Conservation (phyloP, 495 filamentous ascomycete species). For the Bryoglossum gracile region DNA sequence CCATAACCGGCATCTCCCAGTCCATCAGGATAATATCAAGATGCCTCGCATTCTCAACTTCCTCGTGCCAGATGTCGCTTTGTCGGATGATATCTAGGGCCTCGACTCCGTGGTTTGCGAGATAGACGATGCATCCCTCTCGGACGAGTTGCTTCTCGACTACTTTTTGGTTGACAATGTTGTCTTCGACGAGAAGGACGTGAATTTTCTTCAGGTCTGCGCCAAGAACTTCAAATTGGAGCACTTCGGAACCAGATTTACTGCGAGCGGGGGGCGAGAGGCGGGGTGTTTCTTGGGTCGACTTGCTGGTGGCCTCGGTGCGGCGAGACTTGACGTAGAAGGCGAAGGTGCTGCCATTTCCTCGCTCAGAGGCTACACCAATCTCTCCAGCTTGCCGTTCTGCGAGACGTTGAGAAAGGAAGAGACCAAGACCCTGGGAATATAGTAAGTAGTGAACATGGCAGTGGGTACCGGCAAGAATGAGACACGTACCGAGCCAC, state of each 20-base stretch:
- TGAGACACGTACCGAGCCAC: slow-evolving; percentile 55
- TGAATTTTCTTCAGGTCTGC: slow-evolving; percentile 12
- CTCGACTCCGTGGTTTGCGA: slow-evolving; percentile 70
- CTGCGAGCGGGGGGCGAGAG: background rate
- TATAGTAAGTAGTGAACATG: too few species aligned
- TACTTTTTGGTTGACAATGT: slow-evolving; percentile 67
- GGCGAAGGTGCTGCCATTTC: slow-evolving; percentile 71
- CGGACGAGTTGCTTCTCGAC: slow-evolving; percentile 56
- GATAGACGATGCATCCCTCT: slow-evolving; percentile 54
- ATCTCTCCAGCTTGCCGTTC: slow-evolving; percentile 79
- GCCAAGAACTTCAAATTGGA: background rate
- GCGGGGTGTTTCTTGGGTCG: background rate
- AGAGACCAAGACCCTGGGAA: slow-evolving; percentile 61
- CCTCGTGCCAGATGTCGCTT: slow-evolving; percentile 14
- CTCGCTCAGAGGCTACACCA: slow-evolving; percentile 62
- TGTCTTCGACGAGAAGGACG: slow-evolving; percentile 38
- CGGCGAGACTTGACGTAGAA: slow-evolving; percentile 56
- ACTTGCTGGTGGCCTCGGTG: background rate
- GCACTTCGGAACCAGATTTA: background rate
- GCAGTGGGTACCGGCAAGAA: too few species aligned
- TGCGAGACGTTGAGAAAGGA: slow-evolving; percentile 68
- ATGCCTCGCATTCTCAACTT: slow-evolving; percentile 17
- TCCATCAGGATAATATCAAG: slow-evolving; percentile 75
- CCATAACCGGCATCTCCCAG: slow-evolving; percentile 84
- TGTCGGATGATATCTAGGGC: slow-evolving; percentile 52